phyloP scores from a whole-genome alignment of 257 asterid species.

The Jaltomata sinuosa region DNA sequence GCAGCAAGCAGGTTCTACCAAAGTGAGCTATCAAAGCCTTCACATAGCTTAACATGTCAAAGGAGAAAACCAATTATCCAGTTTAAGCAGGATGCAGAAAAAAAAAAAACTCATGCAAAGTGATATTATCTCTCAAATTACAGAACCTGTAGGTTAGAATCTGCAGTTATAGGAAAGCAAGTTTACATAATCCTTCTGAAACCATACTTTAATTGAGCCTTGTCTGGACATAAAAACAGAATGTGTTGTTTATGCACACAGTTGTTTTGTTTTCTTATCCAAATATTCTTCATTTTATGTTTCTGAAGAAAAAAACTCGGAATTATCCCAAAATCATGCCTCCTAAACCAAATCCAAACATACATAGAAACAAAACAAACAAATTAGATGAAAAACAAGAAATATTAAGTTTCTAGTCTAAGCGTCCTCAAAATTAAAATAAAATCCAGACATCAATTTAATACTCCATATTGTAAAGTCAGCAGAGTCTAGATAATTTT shows the following conservation, averaged over 20 bases:
- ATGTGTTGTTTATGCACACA: not conserved
- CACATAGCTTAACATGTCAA: not conserved
- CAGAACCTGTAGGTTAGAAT: not conserved
- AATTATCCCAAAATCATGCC: not conserved
- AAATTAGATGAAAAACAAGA: not conserved
- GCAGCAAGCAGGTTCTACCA: not conserved
- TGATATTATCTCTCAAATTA: not conserved
- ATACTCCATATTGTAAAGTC: not conserved
- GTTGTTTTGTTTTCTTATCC: not conserved
- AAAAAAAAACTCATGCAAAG: not conserved
- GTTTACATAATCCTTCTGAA: not conserved
- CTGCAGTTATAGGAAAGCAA: not conserved
- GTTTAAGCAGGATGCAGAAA: not conserved
- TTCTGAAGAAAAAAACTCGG: not conserved
- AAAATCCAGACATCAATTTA: not conserved
- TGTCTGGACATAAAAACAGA: not conserved
- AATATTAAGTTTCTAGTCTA: not conserved
- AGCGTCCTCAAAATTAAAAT: not conserved
- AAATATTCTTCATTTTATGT: not conserved
- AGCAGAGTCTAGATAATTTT: not conserved
- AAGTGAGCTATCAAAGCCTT: not conserved
- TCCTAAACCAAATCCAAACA: not conserved
- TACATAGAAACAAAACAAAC: not conserved
- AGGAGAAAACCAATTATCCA: not conserved
- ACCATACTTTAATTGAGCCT: not conserved